Evolutionary conservation across 306 rosid species (phyloP).

Genomic region (Lathyrus oleraceus): DNA sequence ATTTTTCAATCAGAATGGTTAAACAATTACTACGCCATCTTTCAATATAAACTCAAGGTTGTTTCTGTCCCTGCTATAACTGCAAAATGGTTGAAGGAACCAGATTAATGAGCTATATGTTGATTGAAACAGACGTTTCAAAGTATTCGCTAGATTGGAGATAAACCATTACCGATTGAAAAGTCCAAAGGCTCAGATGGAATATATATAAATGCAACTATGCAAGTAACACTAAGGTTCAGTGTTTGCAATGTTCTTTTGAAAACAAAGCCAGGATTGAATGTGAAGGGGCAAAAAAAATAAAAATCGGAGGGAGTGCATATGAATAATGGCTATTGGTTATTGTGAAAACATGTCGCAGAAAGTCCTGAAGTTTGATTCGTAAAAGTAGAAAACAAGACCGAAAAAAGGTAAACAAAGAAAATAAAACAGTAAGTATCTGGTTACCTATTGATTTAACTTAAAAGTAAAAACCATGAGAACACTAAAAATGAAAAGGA

Average conservation of each 20-base stretch:
- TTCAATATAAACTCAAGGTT: background rate
- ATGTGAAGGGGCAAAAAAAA: background rate
- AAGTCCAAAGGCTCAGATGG: conserved; percentile 4
- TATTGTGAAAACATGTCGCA: background rate
- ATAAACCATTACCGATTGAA: conserved; percentile 9
- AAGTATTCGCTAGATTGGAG: conserved; percentile 16
- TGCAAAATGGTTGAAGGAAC: background rate
- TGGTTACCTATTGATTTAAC: background rate
- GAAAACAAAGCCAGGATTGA: background rate
- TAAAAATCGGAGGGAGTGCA: background rate
- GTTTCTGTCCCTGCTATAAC: conserved; percentile 14
- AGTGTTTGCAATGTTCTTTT: background rate
- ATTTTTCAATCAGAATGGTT: conserved; percentile 1
- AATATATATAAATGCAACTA: background rate
- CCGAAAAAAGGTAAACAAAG: background rate
- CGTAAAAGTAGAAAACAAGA: background rate
- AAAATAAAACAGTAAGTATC: background rate
- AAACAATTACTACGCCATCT: conserved; percentile 8
- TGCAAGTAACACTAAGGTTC: background rate
- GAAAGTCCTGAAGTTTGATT: background rate
- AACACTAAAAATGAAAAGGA: conserved; percentile 2
- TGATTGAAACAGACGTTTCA: conserved; percentile 4
- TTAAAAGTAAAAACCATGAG: conserved; percentile 5
- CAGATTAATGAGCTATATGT: background rate
- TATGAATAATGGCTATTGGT: background rate